Percentiles rank a stretch among this genome's conserved stretches.
Conservation (phyloP, 192 early-diverging fungal species). For the Chytriomyces sp. region DNA sequence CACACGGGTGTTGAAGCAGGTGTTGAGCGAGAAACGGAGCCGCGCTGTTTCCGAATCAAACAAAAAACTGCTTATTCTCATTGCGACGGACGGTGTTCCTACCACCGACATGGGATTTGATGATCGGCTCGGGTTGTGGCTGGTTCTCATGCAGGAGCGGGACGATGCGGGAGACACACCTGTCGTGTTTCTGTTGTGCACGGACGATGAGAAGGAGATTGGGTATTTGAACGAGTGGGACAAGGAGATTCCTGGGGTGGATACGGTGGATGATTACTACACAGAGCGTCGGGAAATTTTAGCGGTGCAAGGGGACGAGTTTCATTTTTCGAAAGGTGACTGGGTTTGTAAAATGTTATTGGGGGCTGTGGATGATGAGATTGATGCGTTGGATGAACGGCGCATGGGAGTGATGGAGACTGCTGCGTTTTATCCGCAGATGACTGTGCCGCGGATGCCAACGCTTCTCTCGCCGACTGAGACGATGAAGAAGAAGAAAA, state of each 20-base stretch:
- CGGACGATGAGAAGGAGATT: slow-evolving; percentile 24
- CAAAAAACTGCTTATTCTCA: slow-evolving; percentile 24
- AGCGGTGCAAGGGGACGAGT: slow-evolving; percentile 10
- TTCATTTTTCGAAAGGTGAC: slow-evolving; percentile 23
- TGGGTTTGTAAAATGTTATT: slow-evolving; percentile 34
- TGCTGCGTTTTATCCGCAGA: too few species aligned
- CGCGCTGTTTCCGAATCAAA: neutral
- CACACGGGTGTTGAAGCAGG: slow-evolving; percentile 5
- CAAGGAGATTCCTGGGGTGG: slow-evolving; percentile 11
- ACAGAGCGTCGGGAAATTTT: slow-evolving; percentile 21
- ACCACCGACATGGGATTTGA: slow-evolving; percentile 1
- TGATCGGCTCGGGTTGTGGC: slow-evolving; percentile 1
- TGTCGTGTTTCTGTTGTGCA: slow-evolving; percentile 19
- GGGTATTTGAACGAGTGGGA: slow-evolving; percentile 30
- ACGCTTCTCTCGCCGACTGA: too few species aligned
- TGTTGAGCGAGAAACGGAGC: slow-evolving; percentile 10
- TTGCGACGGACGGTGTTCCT: slow-evolving; percentile 28
- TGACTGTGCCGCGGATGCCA: too few species aligned
- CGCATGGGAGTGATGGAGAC: neutral
- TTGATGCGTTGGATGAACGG: slow-evolving; percentile 27
- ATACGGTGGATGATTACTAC: slow-evolving; percentile 24
- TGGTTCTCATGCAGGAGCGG: slow-evolving; percentile 15
- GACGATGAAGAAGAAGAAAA: too few species aligned
- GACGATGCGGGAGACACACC: neutral
- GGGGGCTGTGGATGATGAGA: slow-evolving; percentile 24